These are phyloP conservation scores for Musa beccarii DNA, from an alignment of 176 grass and related monocot species.

Conservation along the genomic window DNA sequence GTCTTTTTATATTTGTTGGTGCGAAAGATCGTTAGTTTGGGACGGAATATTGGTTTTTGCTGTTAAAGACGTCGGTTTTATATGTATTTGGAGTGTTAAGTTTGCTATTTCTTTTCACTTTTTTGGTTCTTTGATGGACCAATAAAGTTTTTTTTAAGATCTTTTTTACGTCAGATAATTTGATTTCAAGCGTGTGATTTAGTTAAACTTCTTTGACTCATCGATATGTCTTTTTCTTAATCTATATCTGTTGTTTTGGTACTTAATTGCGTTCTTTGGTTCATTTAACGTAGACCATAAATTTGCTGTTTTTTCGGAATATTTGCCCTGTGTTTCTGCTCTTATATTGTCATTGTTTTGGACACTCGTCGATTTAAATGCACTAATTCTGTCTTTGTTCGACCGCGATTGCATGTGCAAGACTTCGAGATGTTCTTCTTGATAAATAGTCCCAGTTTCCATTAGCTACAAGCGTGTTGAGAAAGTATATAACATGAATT, in stretches of 20 bases:
- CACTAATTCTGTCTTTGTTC: background rate
- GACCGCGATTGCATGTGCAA: background rate
- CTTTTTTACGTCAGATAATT: background rate
- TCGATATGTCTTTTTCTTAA: too few relatives aligned
- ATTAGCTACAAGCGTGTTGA: background rate
- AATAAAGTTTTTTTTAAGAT: too few relatives aligned
- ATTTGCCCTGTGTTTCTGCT: too few relatives aligned
- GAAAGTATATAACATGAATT: background rate
- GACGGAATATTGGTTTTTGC: too few relatives aligned
- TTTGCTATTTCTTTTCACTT: too few relatives aligned
- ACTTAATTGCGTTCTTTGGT: background rate
- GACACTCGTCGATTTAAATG: background rate
- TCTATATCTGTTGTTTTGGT: background rate
- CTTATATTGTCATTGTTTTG: too few relatives aligned
- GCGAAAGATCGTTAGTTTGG: background rate
- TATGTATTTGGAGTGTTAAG: too few relatives aligned
- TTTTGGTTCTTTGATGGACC: too few relatives aligned
- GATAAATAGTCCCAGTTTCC: background rate
- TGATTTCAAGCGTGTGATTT: background rate
- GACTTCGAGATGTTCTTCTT: background rate
- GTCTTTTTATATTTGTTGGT: background rate
- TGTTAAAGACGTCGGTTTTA: too few relatives aligned
- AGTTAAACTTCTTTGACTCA: background rate
- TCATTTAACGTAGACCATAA: background rate
- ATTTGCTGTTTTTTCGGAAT: too few relatives aligned